Percentiles rank a stretch among this genome's conserved stretches.
These are phyloP conservation scores for Cercospora zeae-maydis DNA, from an alignment of 2,329 filamentous ascomycete species.

Conservation along the genomic window DNA sequence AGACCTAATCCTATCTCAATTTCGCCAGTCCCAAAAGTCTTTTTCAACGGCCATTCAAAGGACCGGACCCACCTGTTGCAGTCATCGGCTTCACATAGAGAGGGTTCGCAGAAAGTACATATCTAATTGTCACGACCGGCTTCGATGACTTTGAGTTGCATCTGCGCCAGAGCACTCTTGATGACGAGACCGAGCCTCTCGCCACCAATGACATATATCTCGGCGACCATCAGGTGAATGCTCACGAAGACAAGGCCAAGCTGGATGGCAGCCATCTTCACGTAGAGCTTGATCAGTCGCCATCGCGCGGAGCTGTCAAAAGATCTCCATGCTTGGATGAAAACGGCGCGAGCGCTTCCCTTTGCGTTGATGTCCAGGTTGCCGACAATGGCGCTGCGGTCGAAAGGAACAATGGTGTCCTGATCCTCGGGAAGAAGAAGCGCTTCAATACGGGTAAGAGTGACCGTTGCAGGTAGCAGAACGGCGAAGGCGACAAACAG, in stretches of 20 bases:
- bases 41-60: not conserved
- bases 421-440: conserved; percentile 78
- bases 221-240: conserved; percentile 27
- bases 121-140: conserved; percentile 14
- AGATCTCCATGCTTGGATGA: conserved; percentile 73
- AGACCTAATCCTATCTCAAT: not conserved
- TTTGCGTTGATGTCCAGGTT: conserved; percentile 70
- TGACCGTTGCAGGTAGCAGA: conserved; percentile 73
- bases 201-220: conserved; percentile 33
- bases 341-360: conserved; percentile 55
- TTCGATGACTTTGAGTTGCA: conserved; percentile 30
- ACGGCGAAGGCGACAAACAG: conserved; percentile 59
- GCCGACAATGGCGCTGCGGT: conserved; percentile 69
- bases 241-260: conserved; percentile 29
- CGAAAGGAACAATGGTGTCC: conserved; percentile 83
- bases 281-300: conserved; percentile 69
- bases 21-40: not conserved
- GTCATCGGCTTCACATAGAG: not conserved
- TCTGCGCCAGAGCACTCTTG: conserved; percentile 28
- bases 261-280: conserved; percentile 63
- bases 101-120: not conserved
- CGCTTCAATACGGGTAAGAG: conserved; percentile 79
- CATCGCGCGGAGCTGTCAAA: conserved; percentile 70
- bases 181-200: conserved; percentile 28
- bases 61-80: not conserved